Evolutionary conservation across 1,284 basidiomycete genomes (phyloP).

Genomic region (Sparassis latifolia): DNA sequence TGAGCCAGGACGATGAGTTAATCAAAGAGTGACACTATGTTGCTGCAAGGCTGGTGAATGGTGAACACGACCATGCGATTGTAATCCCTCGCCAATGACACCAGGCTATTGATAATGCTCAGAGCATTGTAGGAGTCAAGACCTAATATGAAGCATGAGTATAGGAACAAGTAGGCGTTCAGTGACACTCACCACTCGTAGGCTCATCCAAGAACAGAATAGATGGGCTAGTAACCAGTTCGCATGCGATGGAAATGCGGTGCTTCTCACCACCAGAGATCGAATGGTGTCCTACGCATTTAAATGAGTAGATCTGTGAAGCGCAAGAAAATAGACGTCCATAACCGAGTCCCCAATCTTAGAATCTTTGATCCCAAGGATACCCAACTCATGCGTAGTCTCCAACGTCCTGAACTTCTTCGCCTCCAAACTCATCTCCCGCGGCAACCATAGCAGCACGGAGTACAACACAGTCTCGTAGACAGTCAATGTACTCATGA

Average conservation of each 20-base stretch:
- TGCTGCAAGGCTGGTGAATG: slow-evolving; percentile 97
- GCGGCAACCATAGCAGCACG: slow-evolving; percentile 81
- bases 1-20: slow-evolving; percentile 82
- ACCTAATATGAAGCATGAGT: slow-evolving; percentile 37
- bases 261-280: slow-evolving; percentile 97
- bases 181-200: slow-evolving; percentile 81
- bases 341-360: slow-evolving; percentile 82
- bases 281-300: slow-evolving; percentile 57
- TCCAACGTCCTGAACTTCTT: slow-evolving; percentile 94
- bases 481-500: slow-evolving; percentile 94
- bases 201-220: slow-evolving; percentile 97
- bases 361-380: slow-evolving; percentile 85
- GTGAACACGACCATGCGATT: slow-evolving; percentile 97
- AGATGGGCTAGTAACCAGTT: slow-evolving; percentile 92
- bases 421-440: slow-evolving; percentile 91
- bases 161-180: slow-evolving; percentile 1
- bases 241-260: slow-evolving; percentile 97
- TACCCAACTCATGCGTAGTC: slow-evolving; percentile 94
- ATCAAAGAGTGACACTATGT: slow-evolving; percentile 95
- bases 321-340: slow-evolving; percentile 18
- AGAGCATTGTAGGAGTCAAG: slow-evolving; percentile 93
- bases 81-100: slow-evolving; percentile 81
- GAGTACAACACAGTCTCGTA: slow-evolving; percentile 97
- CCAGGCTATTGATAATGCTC: slow-evolving; percentile 89
- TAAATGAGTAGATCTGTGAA: slow-evolving; percentile 3